Evolutionary conservation across 2,329 filamentous ascomycete genomes (phyloP).

Genomic region (Paramyrothecium sp.): DNA sequence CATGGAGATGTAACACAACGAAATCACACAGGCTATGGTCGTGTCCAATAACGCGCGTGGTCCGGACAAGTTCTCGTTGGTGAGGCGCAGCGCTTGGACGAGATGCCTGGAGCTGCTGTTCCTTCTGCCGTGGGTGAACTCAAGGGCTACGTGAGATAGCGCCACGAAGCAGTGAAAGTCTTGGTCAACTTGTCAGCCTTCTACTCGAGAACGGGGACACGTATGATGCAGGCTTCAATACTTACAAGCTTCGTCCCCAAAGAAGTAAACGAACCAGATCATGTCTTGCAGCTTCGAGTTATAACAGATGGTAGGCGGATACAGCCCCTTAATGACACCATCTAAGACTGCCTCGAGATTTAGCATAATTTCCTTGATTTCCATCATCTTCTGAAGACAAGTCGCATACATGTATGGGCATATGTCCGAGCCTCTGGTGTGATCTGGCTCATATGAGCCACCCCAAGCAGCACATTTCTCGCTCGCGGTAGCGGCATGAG

Average conservation of each 20-base stretch:
- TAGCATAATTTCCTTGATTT: not conserved
- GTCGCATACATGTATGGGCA: not conserved
- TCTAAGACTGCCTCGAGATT: not conserved
- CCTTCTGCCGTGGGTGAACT: not conserved
- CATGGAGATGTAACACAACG: slow-evolving; percentile 20
- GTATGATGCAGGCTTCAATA: not conserved
- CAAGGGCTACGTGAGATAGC: not conserved
- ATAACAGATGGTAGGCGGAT: not conserved
- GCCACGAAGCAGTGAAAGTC: not conserved
- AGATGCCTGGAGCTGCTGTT: not conserved
- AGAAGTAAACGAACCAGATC: not conserved
- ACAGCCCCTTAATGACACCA: not conserved
- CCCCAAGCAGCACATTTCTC: not conserved
- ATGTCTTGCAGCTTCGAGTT: not conserved
- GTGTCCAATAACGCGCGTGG: slow-evolving; percentile 18
- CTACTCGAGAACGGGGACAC: not conserved
- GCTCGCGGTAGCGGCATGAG: not conserved
- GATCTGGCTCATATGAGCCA: not conserved
- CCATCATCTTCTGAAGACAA: not conserved
- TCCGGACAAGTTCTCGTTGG: slow-evolving; percentile 24
- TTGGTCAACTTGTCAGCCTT: not conserved
- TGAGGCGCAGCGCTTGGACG: slow-evolving; percentile 14
- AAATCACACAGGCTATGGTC: slow-evolving; percentile 24
- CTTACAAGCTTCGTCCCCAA: not conserved
- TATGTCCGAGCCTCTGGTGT: not conserved